These are phyloP conservation scores for Claviceps arundinis DNA, from an alignment of 2,329 filamentous ascomycete species.

Conservation along the genomic window DNA sequence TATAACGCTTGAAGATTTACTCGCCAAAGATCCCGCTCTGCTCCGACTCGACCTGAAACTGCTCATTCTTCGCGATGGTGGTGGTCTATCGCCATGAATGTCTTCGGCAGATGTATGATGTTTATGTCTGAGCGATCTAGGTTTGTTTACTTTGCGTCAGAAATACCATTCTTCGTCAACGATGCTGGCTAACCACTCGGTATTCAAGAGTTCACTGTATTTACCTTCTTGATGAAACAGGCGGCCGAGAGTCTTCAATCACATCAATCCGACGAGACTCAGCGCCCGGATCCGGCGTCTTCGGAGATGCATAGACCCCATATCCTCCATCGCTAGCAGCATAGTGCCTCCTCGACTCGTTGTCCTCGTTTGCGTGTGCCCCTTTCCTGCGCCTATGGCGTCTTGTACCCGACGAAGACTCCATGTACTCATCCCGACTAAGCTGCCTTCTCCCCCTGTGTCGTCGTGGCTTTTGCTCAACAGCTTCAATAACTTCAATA, in stretches of 20 bases:
- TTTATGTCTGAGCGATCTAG: conserved; percentile 6
- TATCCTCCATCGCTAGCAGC: conserved; percentile 16
- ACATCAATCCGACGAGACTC: conserved; percentile 17
- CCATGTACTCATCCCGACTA: conserved; percentile 16
- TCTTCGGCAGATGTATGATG: conserved; percentile 11
- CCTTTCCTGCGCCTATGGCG: conserved; percentile 12
- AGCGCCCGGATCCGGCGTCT: conserved; percentile 17
- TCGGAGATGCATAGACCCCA: conserved; percentile 14
- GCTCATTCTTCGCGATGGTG: conserved; percentile 7
- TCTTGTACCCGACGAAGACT: conserved; percentile 13
- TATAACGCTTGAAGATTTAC: conserved; percentile 13
- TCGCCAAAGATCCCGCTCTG: conserved; percentile 8
- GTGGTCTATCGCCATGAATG: conserved; percentile 6
- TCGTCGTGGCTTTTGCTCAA: conserved; percentile 9
- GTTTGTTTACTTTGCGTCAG: neutral
- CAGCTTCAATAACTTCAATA: conserved; percentile 17
- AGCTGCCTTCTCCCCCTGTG: conserved; percentile 8
- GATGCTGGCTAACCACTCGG: no score
- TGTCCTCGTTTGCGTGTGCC: conserved; percentile 14
- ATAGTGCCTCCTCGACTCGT: conserved; percentile 9
- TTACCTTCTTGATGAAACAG: conserved; percentile 20
- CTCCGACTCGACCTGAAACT: conserved; percentile 8
- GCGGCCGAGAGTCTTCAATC: conserved; percentile 21
- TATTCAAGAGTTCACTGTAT: no score
- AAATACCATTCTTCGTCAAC: no score